These are phyloP conservation scores for Auriscalpium orientale DNA, from an alignment of 768 basidiomycete genomes.

Conservation along the genomic window DNA sequence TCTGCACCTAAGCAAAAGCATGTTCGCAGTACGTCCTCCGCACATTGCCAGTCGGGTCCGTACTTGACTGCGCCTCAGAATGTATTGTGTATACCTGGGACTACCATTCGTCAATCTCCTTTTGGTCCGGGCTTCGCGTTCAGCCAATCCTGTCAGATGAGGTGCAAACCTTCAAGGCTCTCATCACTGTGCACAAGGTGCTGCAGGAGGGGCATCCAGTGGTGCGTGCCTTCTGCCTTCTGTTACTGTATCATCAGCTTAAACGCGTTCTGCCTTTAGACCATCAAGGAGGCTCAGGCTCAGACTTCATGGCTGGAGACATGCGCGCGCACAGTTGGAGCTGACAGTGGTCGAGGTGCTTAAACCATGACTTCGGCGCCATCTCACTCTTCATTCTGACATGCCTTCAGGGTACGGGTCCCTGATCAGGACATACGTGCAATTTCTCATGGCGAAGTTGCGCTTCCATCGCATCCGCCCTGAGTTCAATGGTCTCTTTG, in stretches of 20 bases:
- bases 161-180: constrained; percentile 95
- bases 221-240: constrained; percentile 40
- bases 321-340: constrained; percentile 81
- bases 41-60: not conserved
- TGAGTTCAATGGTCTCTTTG: constrained; percentile 97
- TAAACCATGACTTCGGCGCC: not conserved
- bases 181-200: constrained; percentile 97
- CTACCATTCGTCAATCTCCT: constrained; percentile 94
- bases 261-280: constrained; percentile 39
- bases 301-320: constrained; percentile 99
- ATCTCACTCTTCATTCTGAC: not conserved
- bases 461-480: constrained; percentile 92
- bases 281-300: constrained; percentile 92
- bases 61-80: constrained; percentile 44
- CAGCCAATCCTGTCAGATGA: constrained; percentile 97
- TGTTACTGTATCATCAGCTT: constrained; percentile 1
- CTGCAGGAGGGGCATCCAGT: constrained; percentile 95
- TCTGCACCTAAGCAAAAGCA: constrained; percentile 98
- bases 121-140: constrained; percentile 95
- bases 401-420: constrained; percentile 73
- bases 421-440: constrained; percentile 91
- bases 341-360: constrained; percentile 70
- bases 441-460: constrained; percentile 91
- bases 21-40: constrained; percentile 74
- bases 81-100: constrained; percentile 99